Percentiles rank a stretch among this genome's conserved stretches.
These are phyloP conservation scores for Sedum album DNA, from an alignment of 164 flowering plant species.

Conservation along the genomic window DNA sequence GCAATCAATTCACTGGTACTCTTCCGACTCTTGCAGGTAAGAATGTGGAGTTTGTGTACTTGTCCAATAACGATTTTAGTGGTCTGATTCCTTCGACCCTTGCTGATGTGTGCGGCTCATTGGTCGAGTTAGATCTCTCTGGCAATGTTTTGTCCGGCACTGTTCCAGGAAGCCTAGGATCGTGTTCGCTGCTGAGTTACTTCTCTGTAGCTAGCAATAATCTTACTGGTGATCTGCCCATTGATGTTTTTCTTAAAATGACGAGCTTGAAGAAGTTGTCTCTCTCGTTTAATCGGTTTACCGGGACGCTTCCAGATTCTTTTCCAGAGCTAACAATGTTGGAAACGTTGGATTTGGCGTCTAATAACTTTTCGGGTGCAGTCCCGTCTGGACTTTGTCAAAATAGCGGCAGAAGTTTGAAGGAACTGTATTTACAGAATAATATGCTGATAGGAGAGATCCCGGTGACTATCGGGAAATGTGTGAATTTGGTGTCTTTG, in stretches of 20 bases:
- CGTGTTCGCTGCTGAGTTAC: slow-evolving; percentile 45
- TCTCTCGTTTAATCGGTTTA: slow-evolving; percentile 48
- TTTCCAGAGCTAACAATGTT: slow-evolving; percentile 38
- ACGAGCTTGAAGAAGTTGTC: slow-evolving; percentile 40
- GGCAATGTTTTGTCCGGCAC: slow-evolving; percentile 49
- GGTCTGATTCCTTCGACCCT: slow-evolving; percentile 47
- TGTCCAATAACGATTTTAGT: slow-evolving; percentile 36
- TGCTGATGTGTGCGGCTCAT: slow-evolving; percentile 28
- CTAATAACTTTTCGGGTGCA: slow-evolving; percentile 59
- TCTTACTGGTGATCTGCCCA: slow-evolving; percentile 60
- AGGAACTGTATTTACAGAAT: slow-evolving; percentile 65
- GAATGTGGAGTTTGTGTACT: slow-evolving; percentile 35
- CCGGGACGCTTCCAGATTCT: slow-evolving; percentile 49
- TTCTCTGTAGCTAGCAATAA: slow-evolving; percentile 55
- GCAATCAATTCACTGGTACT: slow-evolving; percentile 46
- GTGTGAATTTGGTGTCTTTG: slow-evolving; percentile 64
- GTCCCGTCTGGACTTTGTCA: slow-evolving; percentile 54
- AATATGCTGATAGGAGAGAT: slow-evolving; percentile 55
- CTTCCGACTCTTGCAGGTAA: slow-evolving; percentile 38
- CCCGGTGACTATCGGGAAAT: slow-evolving; percentile 59
- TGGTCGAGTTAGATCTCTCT: slow-evolving; percentile 66
- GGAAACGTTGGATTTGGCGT: slow-evolving; percentile 75
- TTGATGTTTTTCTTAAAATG: slow-evolving; percentile 38
- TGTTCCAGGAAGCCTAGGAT: slow-evolving; percentile 43
- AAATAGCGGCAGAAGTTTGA: slow-evolving; percentile 28